phyloP scores from a whole-genome alignment of 345 rosid species.

The Psidium guajava region DNA sequence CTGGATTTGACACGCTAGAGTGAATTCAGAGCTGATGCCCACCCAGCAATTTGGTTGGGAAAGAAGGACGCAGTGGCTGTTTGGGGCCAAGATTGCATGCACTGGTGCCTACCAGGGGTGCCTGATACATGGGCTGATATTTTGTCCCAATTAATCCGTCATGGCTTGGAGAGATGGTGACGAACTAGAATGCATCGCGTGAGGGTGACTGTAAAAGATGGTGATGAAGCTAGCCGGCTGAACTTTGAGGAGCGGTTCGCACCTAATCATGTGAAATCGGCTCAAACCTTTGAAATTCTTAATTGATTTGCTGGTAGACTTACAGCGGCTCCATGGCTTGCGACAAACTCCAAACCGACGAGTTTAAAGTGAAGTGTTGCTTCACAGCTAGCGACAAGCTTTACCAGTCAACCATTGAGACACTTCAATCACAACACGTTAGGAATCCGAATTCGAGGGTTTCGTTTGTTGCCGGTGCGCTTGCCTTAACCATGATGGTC shows the following conservation, averaged over 20 bases:
- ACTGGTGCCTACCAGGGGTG: slow-evolving; percentile 96
- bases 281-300: not conserved
- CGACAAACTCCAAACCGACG: not conserved
- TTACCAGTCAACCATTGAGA: not conserved
- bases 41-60: slow-evolving; percentile 92
- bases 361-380: not conserved
- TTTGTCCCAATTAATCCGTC: slow-evolving; percentile 38
- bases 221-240: not conserved
- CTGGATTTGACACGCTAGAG: slow-evolving; percentile 70
- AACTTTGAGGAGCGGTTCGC: not conserved
- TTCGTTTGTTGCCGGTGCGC: not conserved
- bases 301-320: not conserved
- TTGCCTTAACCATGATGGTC: not conserved
- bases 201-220: not conserved
- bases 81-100: slow-evolving; percentile 99
- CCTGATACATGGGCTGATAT: slow-evolving; percentile 95
- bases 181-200: not conserved
- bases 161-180: slow-evolving; percentile 10
- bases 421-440: not conserved
- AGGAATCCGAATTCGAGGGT: not conserved
- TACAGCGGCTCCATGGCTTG: not conserved
- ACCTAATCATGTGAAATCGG: not conserved
- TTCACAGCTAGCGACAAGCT: not conserved
- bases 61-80: slow-evolving; percentile 76
- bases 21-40: slow-evolving; percentile 92